Evolutionary conservation across 768 basidiomycete genomes (phyloP).

Genomic region (Lactifluus echinatus): DNA sequence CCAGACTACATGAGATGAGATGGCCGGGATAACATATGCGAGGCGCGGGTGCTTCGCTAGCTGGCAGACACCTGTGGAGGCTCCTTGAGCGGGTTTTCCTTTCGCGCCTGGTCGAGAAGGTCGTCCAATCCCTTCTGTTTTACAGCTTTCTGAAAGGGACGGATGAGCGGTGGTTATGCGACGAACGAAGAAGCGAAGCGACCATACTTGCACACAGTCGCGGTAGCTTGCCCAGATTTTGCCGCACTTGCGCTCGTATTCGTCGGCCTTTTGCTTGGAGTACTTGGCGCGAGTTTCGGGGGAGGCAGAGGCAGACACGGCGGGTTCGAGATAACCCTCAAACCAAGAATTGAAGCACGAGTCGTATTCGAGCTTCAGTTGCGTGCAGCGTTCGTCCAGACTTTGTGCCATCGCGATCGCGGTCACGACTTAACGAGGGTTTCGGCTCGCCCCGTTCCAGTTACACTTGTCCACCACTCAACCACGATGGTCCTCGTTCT

Average conservation of each 20-base stretch:
- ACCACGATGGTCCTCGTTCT: conserved; percentile 81
- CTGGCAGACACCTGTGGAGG: conserved; percentile 38
- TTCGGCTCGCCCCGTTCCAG: too few species aligned
- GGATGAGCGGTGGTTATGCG: neutral
- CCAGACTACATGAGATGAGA: neutral
- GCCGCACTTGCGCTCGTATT: conserved; percentile 83
- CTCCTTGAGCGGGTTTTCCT: conserved; percentile 40
- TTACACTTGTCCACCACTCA: too few species aligned
- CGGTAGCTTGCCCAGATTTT: conserved; percentile 75
- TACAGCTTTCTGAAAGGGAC: conserved; percentile 54
- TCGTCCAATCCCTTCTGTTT: conserved; percentile 69
- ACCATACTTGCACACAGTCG: conserved; percentile 70
- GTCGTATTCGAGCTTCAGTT: conserved; percentile 84
- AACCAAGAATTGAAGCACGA: conserved; percentile 98
- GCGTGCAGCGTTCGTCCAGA: conserved; percentile 77
- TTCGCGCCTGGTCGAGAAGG: conserved; percentile 62
- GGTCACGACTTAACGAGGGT: too few species aligned
- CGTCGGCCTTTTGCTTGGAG: conserved; percentile 72
- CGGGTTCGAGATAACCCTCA: conserved; percentile 89
- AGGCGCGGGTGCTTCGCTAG: neutral
- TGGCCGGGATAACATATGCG: too few species aligned
- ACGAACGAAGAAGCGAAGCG: neutral
- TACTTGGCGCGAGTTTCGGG: conserved; percentile 47
- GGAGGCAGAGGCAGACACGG: conserved; percentile 33
- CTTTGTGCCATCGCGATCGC: conserved; percentile 62